Base-by-base conservation (phyloP, 2,329 filamentous ascomycete species). In the Decorospora gaudefroyi region DNA sequence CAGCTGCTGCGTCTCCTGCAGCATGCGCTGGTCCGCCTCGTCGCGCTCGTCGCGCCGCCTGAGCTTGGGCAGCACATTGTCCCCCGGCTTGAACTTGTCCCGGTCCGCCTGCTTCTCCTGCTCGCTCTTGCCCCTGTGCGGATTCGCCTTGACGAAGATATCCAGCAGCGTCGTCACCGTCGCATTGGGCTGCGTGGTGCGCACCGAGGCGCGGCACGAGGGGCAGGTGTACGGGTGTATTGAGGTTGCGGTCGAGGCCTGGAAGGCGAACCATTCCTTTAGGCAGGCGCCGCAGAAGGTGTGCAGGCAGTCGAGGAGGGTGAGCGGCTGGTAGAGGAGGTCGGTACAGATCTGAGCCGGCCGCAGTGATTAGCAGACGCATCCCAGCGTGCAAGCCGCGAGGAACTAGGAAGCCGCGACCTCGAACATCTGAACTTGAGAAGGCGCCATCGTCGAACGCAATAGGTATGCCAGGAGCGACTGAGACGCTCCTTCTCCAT, bases 211-310 rank as follows among this genome's bases (percentile, higher is more conserved):
- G 55, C 93, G 88, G 73, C 93, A 99, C 73, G 90, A 87, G 27
- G 93, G 93, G 74, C 93, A 99, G 31, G 90, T 96, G 69, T 90
- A 95, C 31, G 78, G 79, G 39, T 78, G 73, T 3, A 61, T 76
- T 49, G 60, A 78, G 63, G 56, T 80, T 29, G 79, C 80, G 10
- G 78, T 76, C 19, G 78, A 76, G 25, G 85, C 84, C 69, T 96
- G 90, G 71, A 84, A 93, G 52, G 78, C 76, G 68, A 97, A 99
- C 93, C 93, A 99, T 75, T 95, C 90, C 71, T 95, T 96, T 46
- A 97, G 72, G 67, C 93, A 99, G 26, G 88, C 87, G 53, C 91
- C 93, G 76, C 93, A 99, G 72, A 95, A 99, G 31, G 92, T 96
- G 73, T 96, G 90, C 30, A 96, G 82, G 68, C 90, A 96, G 76